These are phyloP conservation scores for Metarhizium guizhouense DNA, from an alignment of 2,329 filamentous ascomycete genomes.

Conservation along the genomic window DNA sequence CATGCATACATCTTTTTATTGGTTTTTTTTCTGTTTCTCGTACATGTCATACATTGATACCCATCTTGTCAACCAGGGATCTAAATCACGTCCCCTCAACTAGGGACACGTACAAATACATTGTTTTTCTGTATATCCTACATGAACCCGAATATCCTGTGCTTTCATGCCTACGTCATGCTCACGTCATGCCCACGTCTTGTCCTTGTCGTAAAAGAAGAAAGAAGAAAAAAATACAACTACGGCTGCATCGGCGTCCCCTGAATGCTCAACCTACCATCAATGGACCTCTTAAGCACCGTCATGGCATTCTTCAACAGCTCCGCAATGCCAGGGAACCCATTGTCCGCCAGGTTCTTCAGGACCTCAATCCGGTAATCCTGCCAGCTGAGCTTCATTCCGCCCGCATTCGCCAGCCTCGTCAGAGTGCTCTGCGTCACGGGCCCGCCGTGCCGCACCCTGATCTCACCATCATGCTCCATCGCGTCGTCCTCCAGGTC, in stretches of 20 bases:
- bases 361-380: slow-evolving; percentile 69
- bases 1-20: slow-evolving; percentile 10
- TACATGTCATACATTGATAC: slow-evolving; percentile 6
- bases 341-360: slow-evolving; percentile 53
- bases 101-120: neutral
- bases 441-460: slow-evolving; percentile 53
- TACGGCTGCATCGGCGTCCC: slow-evolving; percentile 9
- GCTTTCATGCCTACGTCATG: too few relatives aligned
- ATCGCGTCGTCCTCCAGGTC: slow-evolving; percentile 47
- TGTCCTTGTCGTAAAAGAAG: too few relatives aligned
- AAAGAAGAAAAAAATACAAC: neutral
- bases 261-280: slow-evolving; percentile 16
- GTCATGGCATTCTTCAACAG: slow-evolving; percentile 79
- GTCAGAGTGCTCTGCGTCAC: slow-evolving; percentile 60
- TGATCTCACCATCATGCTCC: slow-evolving; percentile 28
- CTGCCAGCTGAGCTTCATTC: slow-evolving; percentile 59
- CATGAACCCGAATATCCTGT: too few relatives aligned
- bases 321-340: slow-evolving; percentile 56
- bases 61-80: slow-evolving; percentile 22
- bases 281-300: slow-evolving; percentile 48
- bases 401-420: slow-evolving; percentile 54
- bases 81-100: neutral
- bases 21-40: slow-evolving; percentile 14
- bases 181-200: neutral
- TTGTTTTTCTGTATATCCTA: neutral